These are phyloP conservation scores for Trebouxia sp. DNA, from an alignment of 139 green algal genomes.

Conservation along the genomic window DNA sequence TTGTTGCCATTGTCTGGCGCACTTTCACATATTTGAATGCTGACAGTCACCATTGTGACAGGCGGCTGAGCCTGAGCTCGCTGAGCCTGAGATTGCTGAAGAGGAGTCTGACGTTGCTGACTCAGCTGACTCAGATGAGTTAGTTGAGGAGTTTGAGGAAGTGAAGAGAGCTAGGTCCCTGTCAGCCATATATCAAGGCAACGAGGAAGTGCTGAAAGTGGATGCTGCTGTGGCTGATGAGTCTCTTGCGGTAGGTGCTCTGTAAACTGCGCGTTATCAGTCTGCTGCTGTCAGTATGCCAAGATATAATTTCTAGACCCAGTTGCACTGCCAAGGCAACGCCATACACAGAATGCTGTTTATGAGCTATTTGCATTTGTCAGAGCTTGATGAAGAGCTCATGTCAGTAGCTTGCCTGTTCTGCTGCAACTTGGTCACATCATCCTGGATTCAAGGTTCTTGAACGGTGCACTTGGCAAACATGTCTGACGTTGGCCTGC, in stretches of 20 bases:
- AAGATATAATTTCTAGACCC: neutral
- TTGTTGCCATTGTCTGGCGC: neutral
- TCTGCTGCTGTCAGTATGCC: neutral
- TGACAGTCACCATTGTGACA: too few relatives aligned
- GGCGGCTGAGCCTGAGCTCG: slow-evolving; percentile 3
- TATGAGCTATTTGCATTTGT: too few relatives aligned
- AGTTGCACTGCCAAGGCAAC: too few relatives aligned
- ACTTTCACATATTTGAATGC: too few relatives aligned
- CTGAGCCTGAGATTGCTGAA: slow-evolving; percentile 1
- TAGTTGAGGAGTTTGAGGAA: slow-evolving; percentile 33
- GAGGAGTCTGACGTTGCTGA: slow-evolving; percentile 24
- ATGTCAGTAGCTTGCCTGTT: neutral
- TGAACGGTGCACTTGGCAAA: neutral
- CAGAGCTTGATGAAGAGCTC: too few relatives aligned
- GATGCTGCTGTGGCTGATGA: slow-evolving; percentile 38
- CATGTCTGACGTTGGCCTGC: neutral
- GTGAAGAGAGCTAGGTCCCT: slow-evolving; percentile 31
- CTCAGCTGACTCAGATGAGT: slow-evolving; percentile 12
- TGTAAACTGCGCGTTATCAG: neutral
- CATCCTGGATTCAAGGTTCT: neutral
- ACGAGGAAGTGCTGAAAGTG: slow-evolving; percentile 42
- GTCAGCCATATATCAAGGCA: slow-evolving; percentile 49
- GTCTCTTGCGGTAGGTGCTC: slow-evolving; percentile 35
- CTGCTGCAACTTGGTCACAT: neutral
- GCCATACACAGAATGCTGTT: too few relatives aligned